Evolutionary conservation across 2,329 filamentous ascomycete species (phyloP).

Genomic region (Talaromyces piceae): DNA sequence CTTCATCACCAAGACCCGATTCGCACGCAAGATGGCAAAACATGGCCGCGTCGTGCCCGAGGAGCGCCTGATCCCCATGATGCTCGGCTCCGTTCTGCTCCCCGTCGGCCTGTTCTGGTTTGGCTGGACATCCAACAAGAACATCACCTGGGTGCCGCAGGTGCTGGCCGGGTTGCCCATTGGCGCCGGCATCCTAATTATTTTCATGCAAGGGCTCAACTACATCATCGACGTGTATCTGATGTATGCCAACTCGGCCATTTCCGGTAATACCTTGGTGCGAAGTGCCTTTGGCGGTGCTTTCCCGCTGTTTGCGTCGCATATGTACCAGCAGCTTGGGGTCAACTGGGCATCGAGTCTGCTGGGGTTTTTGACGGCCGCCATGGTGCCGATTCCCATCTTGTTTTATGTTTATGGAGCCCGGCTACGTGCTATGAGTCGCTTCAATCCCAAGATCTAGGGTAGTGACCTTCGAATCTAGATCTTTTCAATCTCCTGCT

Average conservation of each 20-base stretch:
- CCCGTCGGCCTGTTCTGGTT: conserved; percentile 46
- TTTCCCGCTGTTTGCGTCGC: conserved; percentile 29
- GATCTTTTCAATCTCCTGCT: background rate
- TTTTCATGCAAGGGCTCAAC: conserved; percentile 38
- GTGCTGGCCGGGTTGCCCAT: conserved; percentile 38
- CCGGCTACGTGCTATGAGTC: conserved; percentile 36
- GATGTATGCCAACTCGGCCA: conserved; percentile 33
- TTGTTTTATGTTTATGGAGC: conserved; percentile 43
- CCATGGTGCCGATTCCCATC: conserved; percentile 42
- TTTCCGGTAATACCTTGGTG: conserved; percentile 32
- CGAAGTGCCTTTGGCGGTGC: conserved; percentile 28
- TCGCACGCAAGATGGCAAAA: conserved; percentile 16
- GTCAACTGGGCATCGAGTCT: conserved; percentile 35
- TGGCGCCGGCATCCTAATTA: conserved; percentile 38
- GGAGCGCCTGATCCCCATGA: conserved; percentile 41
- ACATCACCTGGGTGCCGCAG: conserved; percentile 40
- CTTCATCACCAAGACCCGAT: conserved; percentile 24
- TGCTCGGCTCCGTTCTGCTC: conserved; percentile 36
- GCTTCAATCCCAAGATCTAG: conserved; percentile 22
- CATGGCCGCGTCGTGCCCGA: conserved; percentile 29
- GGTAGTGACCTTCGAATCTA: background rate
- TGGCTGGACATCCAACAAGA: conserved; percentile 39
- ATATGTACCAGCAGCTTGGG: conserved; percentile 33
- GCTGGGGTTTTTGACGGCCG: conserved; percentile 31
- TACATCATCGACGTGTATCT: conserved; percentile 38